These are phyloP conservation scores for Secale cereale DNA, from an alignment of 176 grass and related monocot species.

Conservation along the genomic window DNA sequence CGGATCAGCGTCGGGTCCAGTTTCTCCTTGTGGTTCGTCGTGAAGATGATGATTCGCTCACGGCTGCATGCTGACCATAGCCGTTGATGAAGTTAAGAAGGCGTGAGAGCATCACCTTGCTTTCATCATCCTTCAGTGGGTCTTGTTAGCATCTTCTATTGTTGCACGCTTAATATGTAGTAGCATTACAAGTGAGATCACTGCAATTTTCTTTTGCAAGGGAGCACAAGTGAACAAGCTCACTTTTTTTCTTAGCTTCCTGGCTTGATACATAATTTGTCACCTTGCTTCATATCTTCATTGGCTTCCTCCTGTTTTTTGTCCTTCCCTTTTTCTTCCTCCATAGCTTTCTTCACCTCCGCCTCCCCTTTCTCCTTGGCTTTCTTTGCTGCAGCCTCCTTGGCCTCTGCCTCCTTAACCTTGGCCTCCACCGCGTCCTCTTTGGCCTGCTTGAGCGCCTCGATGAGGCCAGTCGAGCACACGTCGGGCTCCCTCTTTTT, in stretches of 20 bases:
- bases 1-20: slow-evolving; percentile 66
- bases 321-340: not conserved
- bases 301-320: not conserved
- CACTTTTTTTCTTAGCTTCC: too few relatives aligned
- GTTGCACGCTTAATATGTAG: too few relatives aligned
- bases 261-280: too few relatives aligned
- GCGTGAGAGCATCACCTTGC: slow-evolving; percentile 51
- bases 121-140: not conserved
- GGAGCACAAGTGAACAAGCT: too few relatives aligned
- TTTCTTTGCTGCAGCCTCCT: too few relatives aligned
- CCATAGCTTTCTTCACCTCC: not conserved
- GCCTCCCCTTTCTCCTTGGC: not conserved
- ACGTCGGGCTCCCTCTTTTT: not conserved
- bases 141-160: too few relatives aligned
- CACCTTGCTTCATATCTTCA: not conserved
- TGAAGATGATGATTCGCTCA: slow-evolving; percentile 69
- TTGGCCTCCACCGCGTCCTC: not conserved
- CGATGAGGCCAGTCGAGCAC: not conserved
- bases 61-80: slow-evolving; percentile 61
- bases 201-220: too few relatives aligned
- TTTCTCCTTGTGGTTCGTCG: slow-evolving; percentile 63
- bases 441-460: not conserved
- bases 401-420: not conserved
- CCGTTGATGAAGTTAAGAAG: slow-evolving; percentile 80
- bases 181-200: too few relatives aligned